A percentile compares a stretch with the other conserved stretches of the same genome.
These are phyloP conservation scores for Aureobasidium sp. DNA, from an alignment of 2,329 filamentous ascomycete species.

Conservation along the genomic window DNA sequence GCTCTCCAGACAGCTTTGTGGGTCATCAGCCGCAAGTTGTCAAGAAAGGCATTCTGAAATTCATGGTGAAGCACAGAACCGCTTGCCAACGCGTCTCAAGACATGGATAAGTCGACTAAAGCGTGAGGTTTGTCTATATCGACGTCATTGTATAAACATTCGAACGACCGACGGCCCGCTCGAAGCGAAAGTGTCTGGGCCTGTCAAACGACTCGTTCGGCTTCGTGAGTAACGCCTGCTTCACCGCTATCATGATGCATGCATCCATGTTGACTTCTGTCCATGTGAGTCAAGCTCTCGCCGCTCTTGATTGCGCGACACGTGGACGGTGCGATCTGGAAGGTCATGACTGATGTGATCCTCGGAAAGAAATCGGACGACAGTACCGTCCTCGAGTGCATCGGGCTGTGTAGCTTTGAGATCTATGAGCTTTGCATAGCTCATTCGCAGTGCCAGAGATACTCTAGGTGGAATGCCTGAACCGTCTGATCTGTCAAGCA, in stretches of 20 bases:
- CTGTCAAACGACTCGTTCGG: not conserved
- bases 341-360: not conserved
- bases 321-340: too few species aligned
- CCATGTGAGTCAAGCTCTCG: not conserved
- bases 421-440: not conserved
- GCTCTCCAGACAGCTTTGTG: not conserved
- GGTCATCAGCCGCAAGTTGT: not conserved
- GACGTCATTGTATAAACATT: not conserved
- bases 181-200: not conserved
- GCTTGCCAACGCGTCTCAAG: not conserved
- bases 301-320: not conserved
- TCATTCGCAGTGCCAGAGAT: too few species aligned
- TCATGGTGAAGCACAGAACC: slow-evolving; percentile 1
- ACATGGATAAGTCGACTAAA: not conserved
- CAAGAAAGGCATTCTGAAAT: not conserved
- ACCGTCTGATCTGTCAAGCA: too few species aligned
- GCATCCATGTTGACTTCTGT: not conserved
- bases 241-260: not conserved
- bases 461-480: too few species aligned
- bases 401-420: not conserved
- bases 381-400: not conserved
- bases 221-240: not conserved
- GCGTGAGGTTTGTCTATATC: not conserved
- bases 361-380: not conserved
- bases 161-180: not conserved